phyloP scores from a whole-genome alignment of 129 eudicot genomes.

The Tagetes patula region DNA sequence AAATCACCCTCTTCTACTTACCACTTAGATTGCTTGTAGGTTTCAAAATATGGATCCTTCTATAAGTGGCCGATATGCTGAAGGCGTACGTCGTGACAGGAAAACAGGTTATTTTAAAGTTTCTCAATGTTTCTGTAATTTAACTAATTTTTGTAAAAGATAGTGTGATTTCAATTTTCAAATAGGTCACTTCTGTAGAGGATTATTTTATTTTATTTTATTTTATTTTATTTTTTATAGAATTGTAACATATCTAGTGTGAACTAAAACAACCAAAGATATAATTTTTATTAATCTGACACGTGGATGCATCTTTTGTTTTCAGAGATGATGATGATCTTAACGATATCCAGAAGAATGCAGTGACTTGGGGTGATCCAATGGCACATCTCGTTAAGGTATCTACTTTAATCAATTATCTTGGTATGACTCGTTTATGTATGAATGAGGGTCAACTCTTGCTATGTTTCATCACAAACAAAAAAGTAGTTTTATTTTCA shows the following conservation, averaged over 20 bases:
- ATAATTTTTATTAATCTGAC: slow-evolving; percentile 6
- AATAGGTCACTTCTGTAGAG: neutral
- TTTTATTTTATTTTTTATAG: too few species aligned
- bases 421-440: too few species aligned
- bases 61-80: slow-evolving; percentile 79
- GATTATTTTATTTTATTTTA: neutral
- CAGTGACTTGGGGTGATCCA: slow-evolving; percentile 93
- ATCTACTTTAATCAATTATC: neutral
- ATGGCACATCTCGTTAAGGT: slow-evolving; percentile 96
- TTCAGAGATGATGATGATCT: slow-evolving; percentile 92
- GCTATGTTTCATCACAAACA: neutral
- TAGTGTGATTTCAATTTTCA: slow-evolving; percentile 8
- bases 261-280: neutral
- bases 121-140: neutral
- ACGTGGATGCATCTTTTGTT: slow-evolving; percentile 10
- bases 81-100: slow-evolving; percentile 74
- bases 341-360: slow-evolving; percentile 72
- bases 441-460: neutral
- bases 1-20: slow-evolving; percentile 4
- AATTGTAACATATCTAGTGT: neutral
- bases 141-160: neutral
- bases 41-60: slow-evolving; percentile 81
- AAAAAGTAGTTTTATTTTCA: too few species aligned
- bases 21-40: slow-evolving; percentile 39
- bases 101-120: slow-evolving; percentile 47